Evolutionary conservation across 1,284 basidiomycete species (phyloP).

Genomic region (Apiotrichum porosum): DNA sequence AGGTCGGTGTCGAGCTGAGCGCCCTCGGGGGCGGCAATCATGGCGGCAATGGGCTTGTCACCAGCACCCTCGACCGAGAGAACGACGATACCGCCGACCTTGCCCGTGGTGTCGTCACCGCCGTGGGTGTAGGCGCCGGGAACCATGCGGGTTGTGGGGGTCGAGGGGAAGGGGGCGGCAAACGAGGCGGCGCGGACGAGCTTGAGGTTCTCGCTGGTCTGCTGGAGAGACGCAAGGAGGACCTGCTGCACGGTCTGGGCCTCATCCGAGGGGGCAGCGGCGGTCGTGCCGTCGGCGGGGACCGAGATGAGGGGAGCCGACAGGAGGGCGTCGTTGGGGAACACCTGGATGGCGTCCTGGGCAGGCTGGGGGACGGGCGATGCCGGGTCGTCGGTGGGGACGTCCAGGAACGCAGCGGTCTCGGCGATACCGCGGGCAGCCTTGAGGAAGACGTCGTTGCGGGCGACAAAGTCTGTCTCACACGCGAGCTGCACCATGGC

Average conservation of each 20-base stretch:
- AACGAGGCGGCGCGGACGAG: slow-evolving; percentile 69
- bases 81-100: slow-evolving; percentile 65
- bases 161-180: slow-evolving; percentile 56
- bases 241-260: slow-evolving; percentile 62
- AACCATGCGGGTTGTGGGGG: slow-evolving; percentile 55
- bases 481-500: slow-evolving; percentile 90
- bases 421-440: slow-evolving; percentile 78
- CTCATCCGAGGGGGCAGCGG: slow-evolving; percentile 23
- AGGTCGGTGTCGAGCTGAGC: slow-evolving; percentile 54
- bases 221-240: slow-evolving; percentile 73
- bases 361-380: slow-evolving; percentile 11
- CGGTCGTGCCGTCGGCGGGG: slow-evolving; percentile 17
- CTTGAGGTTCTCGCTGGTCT: slow-evolving; percentile 84
- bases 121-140: slow-evolving; percentile 76
- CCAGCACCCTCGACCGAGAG: slow-evolving; percentile 53
- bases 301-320: slow-evolving; percentile 65
- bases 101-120: slow-evolving; percentile 59
- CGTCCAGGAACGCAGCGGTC: slow-evolving; percentile 76
- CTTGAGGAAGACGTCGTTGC: slow-evolving; percentile 75
- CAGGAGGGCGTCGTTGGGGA: slow-evolving; percentile 56
- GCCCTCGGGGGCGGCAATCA: slow-evolving; percentile 43
- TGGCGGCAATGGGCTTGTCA: slow-evolving; percentile 36
- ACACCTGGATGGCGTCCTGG: slow-evolving; percentile 36
- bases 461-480: slow-evolving; percentile 93
- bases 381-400: slow-evolving; percentile 42